These are phyloP conservation scores for Trichocladium antarcticum DNA, from an alignment of 495 filamentous ascomycete species.

Conservation along the genomic window DNA sequence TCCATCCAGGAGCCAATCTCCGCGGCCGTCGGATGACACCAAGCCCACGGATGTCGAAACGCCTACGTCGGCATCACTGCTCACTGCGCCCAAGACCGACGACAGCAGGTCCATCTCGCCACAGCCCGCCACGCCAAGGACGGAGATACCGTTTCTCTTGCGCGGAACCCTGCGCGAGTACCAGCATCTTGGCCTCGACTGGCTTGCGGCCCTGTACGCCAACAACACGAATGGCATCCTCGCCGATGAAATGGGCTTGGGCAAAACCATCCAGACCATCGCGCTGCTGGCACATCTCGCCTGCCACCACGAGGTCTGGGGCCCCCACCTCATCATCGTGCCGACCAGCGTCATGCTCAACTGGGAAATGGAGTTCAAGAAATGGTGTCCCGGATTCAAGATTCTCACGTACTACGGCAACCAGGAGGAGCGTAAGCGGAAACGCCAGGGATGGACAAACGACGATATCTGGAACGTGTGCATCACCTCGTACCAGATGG, in stretches of 20 bases:
- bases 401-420: constrained; percentile 94
- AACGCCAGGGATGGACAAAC: constrained; percentile 83
- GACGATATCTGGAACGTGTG: constrained; percentile 90
- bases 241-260: constrained; percentile 99
- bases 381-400: constrained; percentile 97
- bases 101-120: constrained; percentile 38
- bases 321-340: constrained; percentile 90
- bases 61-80: constrained; percentile 46
- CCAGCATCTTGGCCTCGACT: constrained; percentile 91
- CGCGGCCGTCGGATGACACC: constrained; percentile 52
- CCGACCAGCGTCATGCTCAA: constrained; percentile 98
- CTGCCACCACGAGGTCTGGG: constrained; percentile 85
- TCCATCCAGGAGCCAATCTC: constrained; percentile 41
- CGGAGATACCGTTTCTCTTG: constrained; percentile 75
- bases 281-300: constrained; percentile 88
- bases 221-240: constrained; percentile 92
- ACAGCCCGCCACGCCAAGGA: constrained; percentile 43
- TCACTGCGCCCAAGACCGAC: constrained; percentile 25
- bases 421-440: constrained; percentile 80
- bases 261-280: constrained; percentile 98
- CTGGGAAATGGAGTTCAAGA: constrained; percentile 99
- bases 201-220: constrained; percentile 87
- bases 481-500: constrained; percentile 93
- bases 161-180: constrained; percentile 91
- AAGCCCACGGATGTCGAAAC: constrained; percentile 61